Base-by-base conservation (phyloP, 1,284 basidiomycete genomes). In the Exobasidium cylindrosporum region DNA sequence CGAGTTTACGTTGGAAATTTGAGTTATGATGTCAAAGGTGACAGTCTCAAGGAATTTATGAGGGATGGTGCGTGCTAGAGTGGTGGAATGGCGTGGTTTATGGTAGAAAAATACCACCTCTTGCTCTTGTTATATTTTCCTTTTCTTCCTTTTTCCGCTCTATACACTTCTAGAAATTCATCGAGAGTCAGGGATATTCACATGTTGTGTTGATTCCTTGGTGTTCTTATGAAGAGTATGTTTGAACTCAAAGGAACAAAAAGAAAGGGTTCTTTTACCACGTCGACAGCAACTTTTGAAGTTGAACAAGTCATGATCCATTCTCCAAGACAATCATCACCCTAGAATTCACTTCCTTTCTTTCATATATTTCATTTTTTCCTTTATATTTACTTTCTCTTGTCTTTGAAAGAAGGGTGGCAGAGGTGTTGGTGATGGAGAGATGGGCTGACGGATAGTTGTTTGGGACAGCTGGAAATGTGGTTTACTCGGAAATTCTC, bases 401-500 rank as follows among this genome's bases (percentile, higher is more conserved):
- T n/a, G n/a, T n/a, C n/a, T n/a, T 10, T 40, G 35, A 10, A 17
- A 40, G 10, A 40, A 40, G 17, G 35, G 35, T 40, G 35, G 35
- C 35, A 40, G 7, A 10, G 17, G 26, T 50, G n/a, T 23, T 14
- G 14, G 47, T 28, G 26, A 50, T 50, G n/a, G 47, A 6, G 21
- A 24, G 86, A 29, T 61, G 43, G 59, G 59, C 59, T 61, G 59
- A 61, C 59, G 52, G 59, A 54, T 5, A 31, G 46, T 28, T 44
- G 24, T 31, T 45, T 46, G 46, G 53, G 11, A 62, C 69, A 77
- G 76, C 73, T 60, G 76, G 76, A n/a, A 69, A 94, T 84, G 93
- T 97, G 79, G 88, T 95, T 81, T 97, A 97, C 86, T 91, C 95
- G 84, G 95, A 98, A 86, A 92, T 98, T 69, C 87, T 98, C 77